Percentiles rank a stretch among this genome's conserved stretches.
Evolutionary conservation across 2,329 filamentous ascomycete genomes (phyloP).

Genomic region (Xylariales sp.): DNA sequence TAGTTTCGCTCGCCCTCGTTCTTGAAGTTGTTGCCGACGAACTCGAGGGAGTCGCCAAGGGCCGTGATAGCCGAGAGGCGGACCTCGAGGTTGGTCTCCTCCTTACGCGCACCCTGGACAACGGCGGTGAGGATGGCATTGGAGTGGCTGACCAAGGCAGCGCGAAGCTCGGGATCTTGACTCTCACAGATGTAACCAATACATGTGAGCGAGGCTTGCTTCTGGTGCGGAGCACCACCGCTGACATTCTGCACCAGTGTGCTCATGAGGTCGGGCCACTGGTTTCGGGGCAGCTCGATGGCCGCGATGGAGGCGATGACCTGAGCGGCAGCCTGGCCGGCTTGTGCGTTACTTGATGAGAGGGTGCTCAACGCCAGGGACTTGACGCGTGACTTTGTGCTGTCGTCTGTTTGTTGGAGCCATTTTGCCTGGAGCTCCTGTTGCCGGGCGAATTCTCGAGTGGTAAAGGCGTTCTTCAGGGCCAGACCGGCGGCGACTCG

Average conservation of each 20-base stretch:
- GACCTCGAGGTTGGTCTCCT: constrained; percentile 88
- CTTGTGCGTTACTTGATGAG: constrained; percentile 71
- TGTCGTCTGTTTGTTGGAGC: constrained; percentile 75
- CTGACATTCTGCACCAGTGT: constrained; percentile 89
- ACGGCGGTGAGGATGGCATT: constrained; percentile 98
- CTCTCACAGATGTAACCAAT: constrained; percentile 99
- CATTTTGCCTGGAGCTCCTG: constrained; percentile 92
- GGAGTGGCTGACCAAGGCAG: constrained; percentile 78
- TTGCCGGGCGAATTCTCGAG: constrained; percentile 82
- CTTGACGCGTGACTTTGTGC: constrained; percentile 86
- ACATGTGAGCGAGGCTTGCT: constrained; percentile 90
- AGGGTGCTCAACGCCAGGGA: constrained; percentile 85
- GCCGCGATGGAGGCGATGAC: constrained; percentile 92
- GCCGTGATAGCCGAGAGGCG: constrained; percentile 90
- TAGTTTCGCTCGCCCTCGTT: constrained; percentile 99
- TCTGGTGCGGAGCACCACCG: constrained; percentile 79
- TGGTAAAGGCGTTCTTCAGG: constrained; percentile 96
- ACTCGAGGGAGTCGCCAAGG: constrained; percentile 93
- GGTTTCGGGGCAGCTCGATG: constrained; percentile 87
- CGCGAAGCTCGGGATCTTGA: constrained; percentile 80
- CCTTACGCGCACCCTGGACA: constrained; percentile 94
- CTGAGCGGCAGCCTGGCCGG: constrained; percentile 86
- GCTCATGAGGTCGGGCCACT: constrained; percentile 91
- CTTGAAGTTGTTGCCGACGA: constrained; percentile 97
- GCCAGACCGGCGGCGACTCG: constrained; percentile 93